Evolutionary conservation across 805 yeast genomes (phyloP).

Genomic region (Candida endomychidarum): DNA sequence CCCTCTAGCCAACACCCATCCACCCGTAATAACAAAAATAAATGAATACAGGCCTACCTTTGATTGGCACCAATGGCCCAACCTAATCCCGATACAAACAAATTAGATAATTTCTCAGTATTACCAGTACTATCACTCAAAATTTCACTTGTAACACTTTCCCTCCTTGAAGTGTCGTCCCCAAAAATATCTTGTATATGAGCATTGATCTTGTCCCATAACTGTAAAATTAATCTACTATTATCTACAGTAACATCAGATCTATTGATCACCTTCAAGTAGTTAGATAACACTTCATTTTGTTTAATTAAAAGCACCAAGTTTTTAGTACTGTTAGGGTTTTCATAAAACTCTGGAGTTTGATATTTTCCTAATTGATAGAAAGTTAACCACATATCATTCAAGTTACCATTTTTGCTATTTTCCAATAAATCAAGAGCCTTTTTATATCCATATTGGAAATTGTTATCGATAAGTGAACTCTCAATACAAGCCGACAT

Average conservation of each 20-base stretch:
- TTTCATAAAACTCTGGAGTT: constrained; percentile 28
- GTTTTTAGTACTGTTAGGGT: constrained; percentile 26
- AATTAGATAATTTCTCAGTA: constrained; percentile 47
- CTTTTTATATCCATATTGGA: constrained; percentile 52
- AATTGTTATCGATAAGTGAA: constrained; percentile 62
- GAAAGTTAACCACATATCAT: constrained; percentile 64
- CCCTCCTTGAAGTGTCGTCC: constrained; percentile 8
- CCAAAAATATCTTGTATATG: constrained; percentile 5
- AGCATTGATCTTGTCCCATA: constrained; percentile 56
- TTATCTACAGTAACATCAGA: constrained; percentile 46
- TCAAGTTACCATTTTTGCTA: constrained; percentile 17
- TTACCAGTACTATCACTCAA: constrained; percentile 32
- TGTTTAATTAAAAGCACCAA: constrained; percentile 44
- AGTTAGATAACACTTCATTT: constrained; percentile 50
- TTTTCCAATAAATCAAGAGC: constrained; percentile 34
- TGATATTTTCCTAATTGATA: constrained; percentile 67
- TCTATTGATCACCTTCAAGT: constrained; percentile 39
- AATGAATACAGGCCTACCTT: not conserved
- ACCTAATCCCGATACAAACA: constrained; percentile 56
- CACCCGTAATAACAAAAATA: no score
- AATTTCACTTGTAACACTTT: constrained; percentile 24
- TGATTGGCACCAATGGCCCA: constrained; percentile 61
- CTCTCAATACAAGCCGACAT: constrained; percentile 61
- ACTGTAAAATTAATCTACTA: constrained; percentile 53
- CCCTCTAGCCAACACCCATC: no score